Evolutionary conservation across 179 eudicot genomes (phyloP), one percentile per base, ranked within the genome.

Genomic region (Silene noctiflora): DNA sequence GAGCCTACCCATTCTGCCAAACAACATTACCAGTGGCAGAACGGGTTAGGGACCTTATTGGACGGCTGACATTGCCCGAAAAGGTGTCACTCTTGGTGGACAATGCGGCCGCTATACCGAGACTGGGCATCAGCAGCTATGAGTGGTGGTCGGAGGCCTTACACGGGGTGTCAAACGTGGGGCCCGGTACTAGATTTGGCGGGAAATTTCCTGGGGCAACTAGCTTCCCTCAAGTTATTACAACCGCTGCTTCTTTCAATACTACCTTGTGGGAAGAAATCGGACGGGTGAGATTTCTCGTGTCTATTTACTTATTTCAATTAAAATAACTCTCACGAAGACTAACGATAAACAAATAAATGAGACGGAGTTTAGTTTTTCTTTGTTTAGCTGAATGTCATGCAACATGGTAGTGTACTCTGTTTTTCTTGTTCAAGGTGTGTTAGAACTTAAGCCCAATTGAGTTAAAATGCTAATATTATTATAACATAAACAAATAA

Each of bases 121-220:
- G 93, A 83, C 86, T 89, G 12, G 93, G 91, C 55, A 85, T 89
- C 11, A 53, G 73, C 64, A 81, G 79, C 62, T 89, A 89, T 33
- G 91, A 89, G 86, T 89, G 93, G 93, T 89, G 93, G 93, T 89
- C 93, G 63, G 93, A 89, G 83, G 93, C 93, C 21, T 82, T 89
- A 31, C 91, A 89, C 14, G 93, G 93, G 9, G 89, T 89, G 61
- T 88, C 93, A 6, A 77, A 89, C 78, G 90, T 89, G 65, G 93
- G 91, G 0, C 93, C 91, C 13, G 93, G 93, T 48, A 88, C 91
- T 8, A 82, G 70, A 61, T 89, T 88, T 74, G 93, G 86, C 42
- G 91, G 88, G 20, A 84, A 85, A 10, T 88, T 85, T 55, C 93
- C 87, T 0, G 89, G 76, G 0, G 91, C 93, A 22, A 89, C 93